Conservation (phyloP, 73 alveolate genomes). For the Diophrys sp. region DNA sequence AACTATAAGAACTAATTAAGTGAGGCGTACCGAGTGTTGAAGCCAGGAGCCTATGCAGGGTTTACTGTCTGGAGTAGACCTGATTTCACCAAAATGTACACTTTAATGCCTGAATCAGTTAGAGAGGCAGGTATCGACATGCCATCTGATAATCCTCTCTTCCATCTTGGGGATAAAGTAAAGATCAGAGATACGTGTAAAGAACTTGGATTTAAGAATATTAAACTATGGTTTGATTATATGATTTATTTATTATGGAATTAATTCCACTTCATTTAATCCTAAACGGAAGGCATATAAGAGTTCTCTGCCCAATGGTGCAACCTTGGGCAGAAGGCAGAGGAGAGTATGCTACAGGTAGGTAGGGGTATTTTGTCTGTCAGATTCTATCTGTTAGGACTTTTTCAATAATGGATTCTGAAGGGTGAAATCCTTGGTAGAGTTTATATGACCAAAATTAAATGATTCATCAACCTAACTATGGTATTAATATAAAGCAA, state of each 20-base stretch:
- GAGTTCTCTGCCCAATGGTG: no score
- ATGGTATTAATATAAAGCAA: neutral
- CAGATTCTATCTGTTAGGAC: no score
- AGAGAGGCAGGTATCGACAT: neutral
- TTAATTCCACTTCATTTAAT: no score
- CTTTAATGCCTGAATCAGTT: neutral
- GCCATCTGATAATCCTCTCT: neutral
- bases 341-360: no score
- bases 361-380: no score
- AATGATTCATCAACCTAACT: no score
- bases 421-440: no score
- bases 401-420: no score
- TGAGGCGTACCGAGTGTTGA: slow-evolving; percentile 62
- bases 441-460: no score
- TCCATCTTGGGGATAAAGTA: neutral
- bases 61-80: slow-evolving; percentile 70
- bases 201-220: neutral
- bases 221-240: neutral
- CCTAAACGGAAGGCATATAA: no score
- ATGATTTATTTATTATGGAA: no score
- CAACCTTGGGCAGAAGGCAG: no score
- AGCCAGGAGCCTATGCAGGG: slow-evolving; percentile 56
- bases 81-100: slow-evolving; percentile 22
- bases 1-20: slow-evolving; percentile 42
- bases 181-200: neutral